These are phyloP conservation scores for Sugiyamaella lignohabitans DNA, from an alignment of 805 yeast species.

Conservation along the genomic window DNA sequence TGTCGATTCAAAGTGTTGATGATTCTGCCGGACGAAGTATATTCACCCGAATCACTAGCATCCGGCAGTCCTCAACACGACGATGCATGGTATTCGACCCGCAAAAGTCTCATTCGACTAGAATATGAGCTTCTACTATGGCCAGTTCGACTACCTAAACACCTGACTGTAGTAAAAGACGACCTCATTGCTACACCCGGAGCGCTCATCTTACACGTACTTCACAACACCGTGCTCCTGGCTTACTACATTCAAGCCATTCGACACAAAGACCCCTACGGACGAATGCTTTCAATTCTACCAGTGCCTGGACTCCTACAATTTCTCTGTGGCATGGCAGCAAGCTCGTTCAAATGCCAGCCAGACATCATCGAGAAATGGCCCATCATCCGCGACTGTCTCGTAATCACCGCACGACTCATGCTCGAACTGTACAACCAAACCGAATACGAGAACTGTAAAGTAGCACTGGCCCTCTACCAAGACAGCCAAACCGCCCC, in stretches of 20 bases:
- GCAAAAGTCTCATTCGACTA: conserved; percentile 5
- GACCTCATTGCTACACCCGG: conserved; percentile 16
- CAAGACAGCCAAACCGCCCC: conserved; percentile 12
- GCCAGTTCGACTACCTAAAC: conserved; percentile 17
- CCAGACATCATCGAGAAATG: conserved; percentile 10
- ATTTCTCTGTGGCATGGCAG: conserved; percentile 17
- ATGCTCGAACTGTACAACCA: conserved; percentile 10
- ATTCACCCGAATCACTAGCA: no score
- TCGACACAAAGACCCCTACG: conserved; percentile 2
- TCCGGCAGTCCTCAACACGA: no score
- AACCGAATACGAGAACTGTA: conserved; percentile 14
- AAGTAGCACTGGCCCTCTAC: conserved; percentile 12
- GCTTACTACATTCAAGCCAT: conserved; percentile 12
- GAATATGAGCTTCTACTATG: conserved; percentile 17
- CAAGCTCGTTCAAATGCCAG: conserved; percentile 13
- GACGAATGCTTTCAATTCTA: conserved; percentile 10
- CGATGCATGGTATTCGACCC: conserved; percentile 4
- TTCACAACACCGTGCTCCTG: conserved; percentile 15
- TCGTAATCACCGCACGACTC: conserved; percentile 11
- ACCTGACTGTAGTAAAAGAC: conserved; percentile 16
- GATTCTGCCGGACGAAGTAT: not conserved
- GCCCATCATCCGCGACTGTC: conserved; percentile 12
- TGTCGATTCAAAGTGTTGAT: conserved; percentile 2
- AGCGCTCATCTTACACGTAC: conserved; percentile 15
- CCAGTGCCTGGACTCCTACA: conserved; percentile 18